Percentiles rank a stretch among this genome's conserved stretches.
Evolutionary conservation across 495 filamentous ascomycete genomes (phyloP).

Genomic region (Wilcoxina mikolae): DNA sequence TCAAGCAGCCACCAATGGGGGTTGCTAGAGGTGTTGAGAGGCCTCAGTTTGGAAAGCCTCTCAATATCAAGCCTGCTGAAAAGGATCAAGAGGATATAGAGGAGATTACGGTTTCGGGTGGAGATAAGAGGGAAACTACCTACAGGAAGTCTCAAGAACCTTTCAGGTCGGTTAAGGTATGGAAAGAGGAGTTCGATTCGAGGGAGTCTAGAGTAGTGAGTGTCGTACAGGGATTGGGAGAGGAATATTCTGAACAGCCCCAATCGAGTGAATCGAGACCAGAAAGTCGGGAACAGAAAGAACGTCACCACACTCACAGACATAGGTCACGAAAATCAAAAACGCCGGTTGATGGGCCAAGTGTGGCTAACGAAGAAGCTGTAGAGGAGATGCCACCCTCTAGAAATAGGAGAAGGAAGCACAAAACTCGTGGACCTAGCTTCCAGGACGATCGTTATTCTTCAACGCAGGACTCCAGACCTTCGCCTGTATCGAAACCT

Average conservation of each 20-base stretch:
- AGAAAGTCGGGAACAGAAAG: background rate
- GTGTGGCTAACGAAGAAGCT: background rate
- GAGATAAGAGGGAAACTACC: background rate
- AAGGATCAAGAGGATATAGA: background rate
- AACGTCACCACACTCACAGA: background rate
- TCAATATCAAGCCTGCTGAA: background rate
- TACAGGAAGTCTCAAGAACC: slow-evolving; percentile 1
- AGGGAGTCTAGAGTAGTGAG: background rate
- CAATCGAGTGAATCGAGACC: background rate
- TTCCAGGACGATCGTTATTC: background rate
- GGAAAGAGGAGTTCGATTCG: slow-evolving; percentile 5
- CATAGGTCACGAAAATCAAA: background rate
- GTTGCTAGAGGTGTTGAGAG: background rate
- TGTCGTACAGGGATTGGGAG: background rate
- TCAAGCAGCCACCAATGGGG: background rate
- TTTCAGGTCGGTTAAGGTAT: slow-evolving; percentile 9
- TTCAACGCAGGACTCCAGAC: background rate
- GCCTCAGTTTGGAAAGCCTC: background rate
- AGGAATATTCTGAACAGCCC: background rate
- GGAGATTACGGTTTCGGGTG: slow-evolving; percentile 5
- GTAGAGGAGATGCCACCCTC: no score
- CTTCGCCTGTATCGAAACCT: background rate
- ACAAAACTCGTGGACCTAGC: no score
- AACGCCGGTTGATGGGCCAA: background rate
- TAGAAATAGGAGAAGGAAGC: no score